Base-by-base conservation (phyloP, 2,329 filamentous ascomycete genomes). In the Cladophialophora psammophila region DNA sequence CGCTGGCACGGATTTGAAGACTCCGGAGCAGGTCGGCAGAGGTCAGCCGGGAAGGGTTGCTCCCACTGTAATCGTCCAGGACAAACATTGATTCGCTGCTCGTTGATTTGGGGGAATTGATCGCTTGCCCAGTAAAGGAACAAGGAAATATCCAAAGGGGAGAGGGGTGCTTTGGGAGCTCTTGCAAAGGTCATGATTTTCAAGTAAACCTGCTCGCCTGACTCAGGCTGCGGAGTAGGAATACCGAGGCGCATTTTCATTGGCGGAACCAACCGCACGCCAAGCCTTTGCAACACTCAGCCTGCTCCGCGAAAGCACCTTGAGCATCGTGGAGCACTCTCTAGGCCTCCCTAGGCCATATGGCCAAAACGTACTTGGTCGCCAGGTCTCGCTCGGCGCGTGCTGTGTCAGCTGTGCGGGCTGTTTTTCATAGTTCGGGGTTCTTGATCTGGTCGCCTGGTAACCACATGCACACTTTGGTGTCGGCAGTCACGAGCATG, bases 401-500 rank as follows among this genome's bases (percentile, higher is more conserved):
- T 31, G 45, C 8, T 26, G 18, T 26, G 26, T 26, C 26, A 50
- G 15, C 9, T 18, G 18, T 50, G 45, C 13, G 20, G 9, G 10
- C 4, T 15, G 40, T 45, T 40, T 15, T 54, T 72, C 58, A 73
- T n/a, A 70, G 60, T 35, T 73, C 70, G 2, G 67, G 45, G 32
- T 64, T 63, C 57, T 71, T 72, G 65, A 72, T 72, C 42, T 73
- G 71, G 35, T 67, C 67, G 34, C 63, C 59, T 36, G 91, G 91
- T 40, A 92, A 78, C 91, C 91, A 94, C 73, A 94, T 92, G 20
- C 92, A 80, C 67, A 93, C 82, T 62, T 97, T 93, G 75, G 90
- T 90, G 74, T 98, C 94, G 3, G 93, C 95, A 53, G 90, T 95
- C 8, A 93, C 94, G 72, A 98, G 86, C 82, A 97, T 89, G 78